These are phyloP conservation scores for Raphanus raphanistrum DNA, from an alignment of 345 rosid genomes.

Conservation along the genomic window DNA sequence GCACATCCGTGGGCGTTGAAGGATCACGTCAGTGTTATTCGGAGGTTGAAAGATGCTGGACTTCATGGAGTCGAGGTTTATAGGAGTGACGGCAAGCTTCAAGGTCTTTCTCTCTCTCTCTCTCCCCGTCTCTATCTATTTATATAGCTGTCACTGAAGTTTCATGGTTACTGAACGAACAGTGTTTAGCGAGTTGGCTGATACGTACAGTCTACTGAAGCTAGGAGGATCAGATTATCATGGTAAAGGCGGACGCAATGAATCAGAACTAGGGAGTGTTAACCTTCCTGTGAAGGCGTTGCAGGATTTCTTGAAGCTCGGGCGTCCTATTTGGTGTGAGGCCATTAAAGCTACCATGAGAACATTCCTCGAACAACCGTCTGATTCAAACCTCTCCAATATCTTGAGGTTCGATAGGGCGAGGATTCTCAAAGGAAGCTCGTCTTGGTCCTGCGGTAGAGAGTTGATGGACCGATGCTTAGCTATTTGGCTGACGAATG, in stretches of 20 bases:
- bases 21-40: conserved; percentile 61
- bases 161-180: conserved; percentile 36
- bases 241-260: conserved; percentile 77
- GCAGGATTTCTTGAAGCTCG: conserved; percentile 68
- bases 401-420: conserved; percentile 58
- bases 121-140: neutral
- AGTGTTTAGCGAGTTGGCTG: conserved; percentile 82
- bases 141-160: neutral
- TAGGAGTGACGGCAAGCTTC: conserved; percentile 78
- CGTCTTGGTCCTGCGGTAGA: conserved; percentile 45
- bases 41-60: conserved; percentile 73
- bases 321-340: conserved; percentile 79
- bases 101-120: conserved; percentile 46
- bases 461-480: conserved; percentile 66
- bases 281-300: conserved; percentile 65
- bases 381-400: conserved; percentile 55
- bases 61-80: conserved; percentile 91
- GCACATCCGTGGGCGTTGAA: conserved; percentile 99
- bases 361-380: conserved; percentile 62
- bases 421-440: conserved; percentile 48
- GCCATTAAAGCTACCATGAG: conserved; percentile 58
- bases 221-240: conserved; percentile 97
- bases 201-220: conserved; percentile 72
- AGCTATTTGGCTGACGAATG: conserved; percentile 61
- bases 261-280: conserved; percentile 81